These are phyloP conservation scores for Arthroderma sp. DNA, from an alignment of 2,329 filamentous ascomycete species.

Conservation along the genomic window DNA sequence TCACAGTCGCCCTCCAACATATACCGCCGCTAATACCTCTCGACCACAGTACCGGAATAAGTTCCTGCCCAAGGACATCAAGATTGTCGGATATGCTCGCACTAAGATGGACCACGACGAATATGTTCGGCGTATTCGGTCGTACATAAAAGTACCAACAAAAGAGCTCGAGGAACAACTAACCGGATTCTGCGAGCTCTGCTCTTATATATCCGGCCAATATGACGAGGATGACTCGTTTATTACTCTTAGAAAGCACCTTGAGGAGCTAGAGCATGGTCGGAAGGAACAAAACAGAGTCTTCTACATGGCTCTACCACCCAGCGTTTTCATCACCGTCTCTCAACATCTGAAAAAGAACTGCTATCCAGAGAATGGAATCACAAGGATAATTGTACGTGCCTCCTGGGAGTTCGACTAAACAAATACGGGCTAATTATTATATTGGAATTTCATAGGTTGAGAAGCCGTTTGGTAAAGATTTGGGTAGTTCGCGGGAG, in stretches of 20 bases:
- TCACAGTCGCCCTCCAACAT: not conserved
- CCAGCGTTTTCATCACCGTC: slow-evolving; percentile 94
- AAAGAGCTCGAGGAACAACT: slow-evolving; percentile 96
- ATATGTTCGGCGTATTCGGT: slow-evolving; percentile 86
- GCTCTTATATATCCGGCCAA: slow-evolving; percentile 91
- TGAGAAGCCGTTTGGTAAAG: slow-evolving; percentile 98
- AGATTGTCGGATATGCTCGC: slow-evolving; percentile 95
- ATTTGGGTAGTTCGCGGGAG: slow-evolving; percentile 84
- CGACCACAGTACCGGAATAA: slow-evolving; percentile 78
- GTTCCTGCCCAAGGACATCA: slow-evolving; percentile 91
- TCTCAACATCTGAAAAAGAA: slow-evolving; percentile 95
- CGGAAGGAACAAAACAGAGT: slow-evolving; percentile 76
- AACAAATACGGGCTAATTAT: not conserved
- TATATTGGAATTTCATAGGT: slow-evolving; percentile 47
- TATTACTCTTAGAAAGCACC: slow-evolving; percentile 67
- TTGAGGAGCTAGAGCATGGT: slow-evolving; percentile 72
- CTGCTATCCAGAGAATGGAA: slow-evolving; percentile 84
- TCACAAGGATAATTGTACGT: slow-evolving; percentile 85
- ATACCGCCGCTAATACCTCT: not conserved
- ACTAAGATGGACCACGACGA: slow-evolving; percentile 99
- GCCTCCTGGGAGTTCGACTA: slow-evolving; percentile 1
- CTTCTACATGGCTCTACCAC: slow-evolving; percentile 98
- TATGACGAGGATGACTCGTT: slow-evolving; percentile 98
- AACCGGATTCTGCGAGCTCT: slow-evolving; percentile 74
- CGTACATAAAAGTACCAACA: slow-evolving; percentile 97